Evolutionary conservation across 495 filamentous ascomycete species (phyloP), one percentile per base, ranked within the genome.

Genomic region (Penicillium fimorum): DNA sequence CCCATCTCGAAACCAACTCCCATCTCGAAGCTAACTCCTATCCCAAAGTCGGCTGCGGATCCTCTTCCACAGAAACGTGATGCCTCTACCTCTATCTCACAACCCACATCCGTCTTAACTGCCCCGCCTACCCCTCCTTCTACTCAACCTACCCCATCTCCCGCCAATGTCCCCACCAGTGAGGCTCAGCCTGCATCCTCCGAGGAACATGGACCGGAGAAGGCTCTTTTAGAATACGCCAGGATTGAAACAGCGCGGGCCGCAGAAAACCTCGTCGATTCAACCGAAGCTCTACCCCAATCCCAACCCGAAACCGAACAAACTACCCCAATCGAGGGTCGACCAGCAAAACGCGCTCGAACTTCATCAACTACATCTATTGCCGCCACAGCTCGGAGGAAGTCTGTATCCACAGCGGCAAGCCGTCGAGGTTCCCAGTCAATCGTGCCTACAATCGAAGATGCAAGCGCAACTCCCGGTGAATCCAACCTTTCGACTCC

Each of bases 401-500:
- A 54, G 22, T 54, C 52, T 0, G 32, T 44, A 27, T 54, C 52
- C 2, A n/a, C 22, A 13, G 52, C 33, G 15, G 22, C 58, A 37
- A 53, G 53, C 22, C 42, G 59, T 5, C 57, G 60, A 3, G 29
- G 50, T n/a, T 61, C 61, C 8, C 58, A 59, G 30, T 32, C 47
- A 13, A 33, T 49, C 18, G 52, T 55, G 13, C 43, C 61, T 10
- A 53, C 54, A 8, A 46, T 45, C 15, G 58, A 61, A 45, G 52
- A 30, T 6, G 18, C 58, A n/a, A 63, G 49, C 43, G 55, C 53
- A 22, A 61, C 50, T 15, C 52, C 57, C 8, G 44, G 46, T 17
- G 45, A 11, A 15, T 64, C 61, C 49, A 33, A 22, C 38, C 1
- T 59, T 50, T 59, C 55, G 10, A 64, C 63, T 5, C 66, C 60